Base-by-base conservation (phyloP, 2,329 filamentous ascomycete species). In the Ustulina deusta region DNA sequence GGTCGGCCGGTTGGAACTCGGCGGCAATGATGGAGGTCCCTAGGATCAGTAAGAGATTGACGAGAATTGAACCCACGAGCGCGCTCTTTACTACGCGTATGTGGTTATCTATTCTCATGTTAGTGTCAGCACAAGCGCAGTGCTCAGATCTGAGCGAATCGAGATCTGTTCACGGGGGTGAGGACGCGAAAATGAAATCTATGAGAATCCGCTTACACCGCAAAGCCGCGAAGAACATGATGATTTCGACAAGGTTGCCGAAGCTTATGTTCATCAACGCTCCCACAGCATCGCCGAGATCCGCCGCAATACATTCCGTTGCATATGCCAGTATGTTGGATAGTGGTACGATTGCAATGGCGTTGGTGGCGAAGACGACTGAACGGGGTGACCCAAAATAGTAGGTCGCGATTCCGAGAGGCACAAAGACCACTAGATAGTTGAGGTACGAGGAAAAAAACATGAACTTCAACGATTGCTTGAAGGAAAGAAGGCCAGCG, bases 61-160 rank as follows among this genome's bases (percentile, higher is more conserved):
- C 91, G 71, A 97, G 81, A 74, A 97, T 96, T 1, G 93, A 97
- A 51, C 93, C 94, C 38, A 97, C 85, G 54, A 97, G 83, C 0
- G 93, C 95, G 9, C 93, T 93, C 80, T 97, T 93, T 27, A 97
- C 93, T 73, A 97, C 94, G 65, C 91, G 89, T 65, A 97, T 94
- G 82, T 97, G 88, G 80, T 93, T 83, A 84, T 89, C 71, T 61
- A 56, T 6, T 69, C 36, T 20, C 25, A 76, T 55, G 78, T 74
- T 59, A 42, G 27, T 11, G 64, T 62, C 36, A 52, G 58, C 34
- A 51, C 15, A 55, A 27, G 46, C 13, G n/a, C 46, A n/a, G 2
- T 6, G n/a, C 13, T 51, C 27, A 38, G 11, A 27, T 44, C 25
- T 13, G 46, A 46, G 29, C 22, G 3, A 15, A 40, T 46, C 10